Evolutionary conservation across 2,329 filamentous ascomycete genomes (phyloP).

Genomic region (Nemania sp.): DNA sequence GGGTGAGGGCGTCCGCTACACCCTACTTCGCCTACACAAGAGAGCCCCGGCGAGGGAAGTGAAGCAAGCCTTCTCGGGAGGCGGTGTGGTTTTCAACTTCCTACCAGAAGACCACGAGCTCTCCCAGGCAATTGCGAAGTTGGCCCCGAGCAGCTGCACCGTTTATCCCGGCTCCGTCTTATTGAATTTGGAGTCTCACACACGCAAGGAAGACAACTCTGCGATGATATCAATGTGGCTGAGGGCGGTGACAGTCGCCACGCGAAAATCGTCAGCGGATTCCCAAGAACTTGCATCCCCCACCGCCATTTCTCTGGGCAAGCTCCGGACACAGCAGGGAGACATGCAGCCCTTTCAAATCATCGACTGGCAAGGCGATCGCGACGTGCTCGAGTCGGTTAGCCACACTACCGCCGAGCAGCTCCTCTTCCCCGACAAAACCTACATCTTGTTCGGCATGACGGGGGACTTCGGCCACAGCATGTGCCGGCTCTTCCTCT

Average conservation of each 20-base stretch:
- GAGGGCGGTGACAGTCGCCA: slow-evolving; percentile 30
- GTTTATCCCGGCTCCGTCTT: slow-evolving; percentile 32
- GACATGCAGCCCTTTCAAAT: slow-evolving; percentile 37
- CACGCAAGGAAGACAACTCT: slow-evolving; percentile 19
- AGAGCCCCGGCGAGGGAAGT: slow-evolving; percentile 37
- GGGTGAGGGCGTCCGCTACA: background rate
- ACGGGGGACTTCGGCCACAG: slow-evolving; percentile 52
- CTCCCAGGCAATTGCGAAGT: slow-evolving; percentile 32
- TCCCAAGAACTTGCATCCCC: slow-evolving; percentile 2
- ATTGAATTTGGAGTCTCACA: slow-evolving; percentile 17
- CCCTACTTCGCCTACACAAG: slow-evolving; percentile 36
- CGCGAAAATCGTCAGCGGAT: background rate
- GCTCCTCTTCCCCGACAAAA: slow-evolving; percentile 42
- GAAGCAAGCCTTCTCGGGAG: slow-evolving; percentile 35
- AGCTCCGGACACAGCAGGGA: slow-evolving; percentile 31
- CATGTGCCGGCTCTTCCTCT: slow-evolving; percentile 45
- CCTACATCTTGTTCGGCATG: slow-evolving; percentile 48
- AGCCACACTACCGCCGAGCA: slow-evolving; percentile 32
- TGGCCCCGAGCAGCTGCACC: slow-evolving; percentile 35
- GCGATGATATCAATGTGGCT: slow-evolving; percentile 30
- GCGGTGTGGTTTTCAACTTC: slow-evolving; percentile 42
- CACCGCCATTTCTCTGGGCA: slow-evolving; percentile 31
- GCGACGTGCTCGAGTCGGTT: slow-evolving; percentile 34
- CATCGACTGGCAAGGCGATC: slow-evolving; percentile 47
- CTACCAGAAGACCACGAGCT: slow-evolving; percentile 36